Percentiles rank a stretch among this genome's conserved stretches.
Conservation (phyloP, 176 grass and related monocot species). For the Rhynchospora breviuscula region DNA sequence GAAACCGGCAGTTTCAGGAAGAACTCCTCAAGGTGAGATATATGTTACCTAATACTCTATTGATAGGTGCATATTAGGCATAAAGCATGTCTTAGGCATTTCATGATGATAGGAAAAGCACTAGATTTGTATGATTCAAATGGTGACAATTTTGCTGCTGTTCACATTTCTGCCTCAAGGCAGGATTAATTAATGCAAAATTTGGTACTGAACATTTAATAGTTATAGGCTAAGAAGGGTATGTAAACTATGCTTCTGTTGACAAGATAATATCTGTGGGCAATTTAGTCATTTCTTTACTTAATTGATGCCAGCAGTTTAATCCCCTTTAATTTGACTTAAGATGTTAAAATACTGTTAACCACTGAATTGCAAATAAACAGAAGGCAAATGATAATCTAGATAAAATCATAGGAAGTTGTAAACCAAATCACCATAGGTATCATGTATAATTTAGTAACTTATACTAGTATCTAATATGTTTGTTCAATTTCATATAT, state of each 20-base stretch:
- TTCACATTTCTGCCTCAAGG: neutral
- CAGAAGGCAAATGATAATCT: neutral
- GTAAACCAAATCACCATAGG: neutral
- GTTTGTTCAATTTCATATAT: neutral
- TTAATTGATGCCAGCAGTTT: neutral
- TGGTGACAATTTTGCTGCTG: neutral
- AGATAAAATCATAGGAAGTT: neutral
- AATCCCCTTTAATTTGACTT: neutral
- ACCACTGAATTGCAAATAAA: neutral
- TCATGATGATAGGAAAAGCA: neutral
- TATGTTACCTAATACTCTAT: neutral
- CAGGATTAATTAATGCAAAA: neutral
- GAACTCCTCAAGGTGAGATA: slow-evolving; percentile 58
- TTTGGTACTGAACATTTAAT: neutral
- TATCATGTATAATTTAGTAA: neutral
- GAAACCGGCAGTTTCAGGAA: slow-evolving; percentile 49
- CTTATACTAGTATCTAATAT: slow-evolving; percentile 6
- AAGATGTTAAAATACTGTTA: neutral
- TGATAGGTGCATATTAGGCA: neutral
- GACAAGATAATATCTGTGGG: neutral
- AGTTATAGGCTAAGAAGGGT: neutral
- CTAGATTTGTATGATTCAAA: neutral
- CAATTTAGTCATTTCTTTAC: neutral
- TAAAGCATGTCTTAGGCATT: neutral
- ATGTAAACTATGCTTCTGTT: neutral